Conservation (phyloP, 257 asterid species). For the Jasminum sambac region DNA sequence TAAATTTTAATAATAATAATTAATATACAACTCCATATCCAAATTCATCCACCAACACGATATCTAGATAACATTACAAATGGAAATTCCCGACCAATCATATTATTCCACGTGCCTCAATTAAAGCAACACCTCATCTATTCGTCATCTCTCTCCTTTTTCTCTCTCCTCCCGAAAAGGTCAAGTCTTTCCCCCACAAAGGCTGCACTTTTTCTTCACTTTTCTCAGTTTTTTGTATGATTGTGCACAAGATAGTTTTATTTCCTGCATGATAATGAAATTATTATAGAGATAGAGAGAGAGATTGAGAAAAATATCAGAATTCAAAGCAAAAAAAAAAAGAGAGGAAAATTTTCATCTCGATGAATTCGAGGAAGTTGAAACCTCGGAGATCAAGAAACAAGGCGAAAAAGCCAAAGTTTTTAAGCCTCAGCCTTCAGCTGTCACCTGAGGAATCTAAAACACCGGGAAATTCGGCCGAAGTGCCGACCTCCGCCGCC, state of each 20-base stretch:
- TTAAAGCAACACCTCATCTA: slow-evolving; percentile 29
- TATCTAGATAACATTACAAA: slow-evolving; percentile 50
- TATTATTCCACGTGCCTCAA: slow-evolving; percentile 35
- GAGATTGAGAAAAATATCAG: neutral
- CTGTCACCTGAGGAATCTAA: slow-evolving; percentile 42
- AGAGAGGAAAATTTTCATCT: neutral
- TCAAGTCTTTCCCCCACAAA: slow-evolving; percentile 26
- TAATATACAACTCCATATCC: too few relatives aligned
- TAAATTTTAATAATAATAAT: too few relatives aligned
- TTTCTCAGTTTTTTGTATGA: slow-evolving; percentile 14
- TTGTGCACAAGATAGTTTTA: slow-evolving; percentile 5
- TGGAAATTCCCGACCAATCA: slow-evolving; percentile 37
- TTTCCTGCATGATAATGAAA: neutral
- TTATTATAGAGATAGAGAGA: too few relatives aligned
- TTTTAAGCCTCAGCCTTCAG: slow-evolving; percentile 74
- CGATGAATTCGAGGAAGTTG: slow-evolving; percentile 39
- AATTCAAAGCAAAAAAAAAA: neutral
- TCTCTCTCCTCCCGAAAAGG: slow-evolving; percentile 23
- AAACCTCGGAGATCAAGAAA: slow-evolving; percentile 30
- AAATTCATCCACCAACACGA: slow-evolving; percentile 26
- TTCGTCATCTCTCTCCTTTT: slow-evolving; percentile 28
- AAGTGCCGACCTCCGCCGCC: slow-evolving; percentile 19
- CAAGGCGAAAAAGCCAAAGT: slow-evolving; percentile 58
- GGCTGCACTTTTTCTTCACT: slow-evolving; percentile 25
- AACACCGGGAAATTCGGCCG: slow-evolving; percentile 11